Evolutionary conservation across 768 basidiomycete species (phyloP).

Genomic region (Lentinula boryana): DNA sequence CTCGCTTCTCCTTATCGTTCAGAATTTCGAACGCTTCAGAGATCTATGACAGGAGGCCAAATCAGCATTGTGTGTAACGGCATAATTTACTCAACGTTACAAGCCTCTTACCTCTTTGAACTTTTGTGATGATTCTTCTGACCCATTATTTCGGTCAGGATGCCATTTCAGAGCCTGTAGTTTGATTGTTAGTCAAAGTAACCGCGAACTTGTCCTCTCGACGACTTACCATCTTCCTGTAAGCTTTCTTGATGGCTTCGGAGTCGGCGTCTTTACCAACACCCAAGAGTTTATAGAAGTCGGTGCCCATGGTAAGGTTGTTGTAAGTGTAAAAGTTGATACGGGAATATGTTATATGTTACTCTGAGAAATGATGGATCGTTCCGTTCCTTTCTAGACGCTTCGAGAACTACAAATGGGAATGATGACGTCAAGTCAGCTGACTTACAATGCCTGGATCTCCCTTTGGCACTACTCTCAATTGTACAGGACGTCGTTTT

Average conservation of each 20-base stretch:
- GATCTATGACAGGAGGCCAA: conserved; percentile 39
- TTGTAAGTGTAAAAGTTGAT: not conserved
- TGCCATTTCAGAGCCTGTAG: conserved; percentile 85
- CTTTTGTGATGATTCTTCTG: conserved; percentile 80
- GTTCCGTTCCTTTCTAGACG: not conserved
- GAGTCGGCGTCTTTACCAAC: conserved; percentile 67
- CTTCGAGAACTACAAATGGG: not conserved
- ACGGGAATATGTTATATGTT: not conserved
- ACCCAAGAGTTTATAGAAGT: conserved; percentile 87
- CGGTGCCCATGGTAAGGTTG: conserved; percentile 55
- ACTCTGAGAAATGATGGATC: not conserved
- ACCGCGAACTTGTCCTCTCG: not conserved
- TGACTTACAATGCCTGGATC: no score
- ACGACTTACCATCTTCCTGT: conserved; percentile 80
- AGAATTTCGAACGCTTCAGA: conserved; percentile 97
- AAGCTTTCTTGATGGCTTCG: conserved; percentile 89
- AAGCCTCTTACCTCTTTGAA: conserved; percentile 75
- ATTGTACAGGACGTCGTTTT: no score
- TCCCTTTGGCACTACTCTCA: no score
- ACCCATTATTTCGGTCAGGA: conserved; percentile 84
- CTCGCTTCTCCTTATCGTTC: conserved; percentile 78
- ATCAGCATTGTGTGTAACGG: not conserved
- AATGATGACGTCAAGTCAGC: not conserved
- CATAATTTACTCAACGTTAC: not conserved
- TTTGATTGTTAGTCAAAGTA: not conserved